These are phyloP conservation scores for Globisporangium lucens DNA, from an alignment of 352 stramenopile species.

Conservation along the genomic window DNA sequence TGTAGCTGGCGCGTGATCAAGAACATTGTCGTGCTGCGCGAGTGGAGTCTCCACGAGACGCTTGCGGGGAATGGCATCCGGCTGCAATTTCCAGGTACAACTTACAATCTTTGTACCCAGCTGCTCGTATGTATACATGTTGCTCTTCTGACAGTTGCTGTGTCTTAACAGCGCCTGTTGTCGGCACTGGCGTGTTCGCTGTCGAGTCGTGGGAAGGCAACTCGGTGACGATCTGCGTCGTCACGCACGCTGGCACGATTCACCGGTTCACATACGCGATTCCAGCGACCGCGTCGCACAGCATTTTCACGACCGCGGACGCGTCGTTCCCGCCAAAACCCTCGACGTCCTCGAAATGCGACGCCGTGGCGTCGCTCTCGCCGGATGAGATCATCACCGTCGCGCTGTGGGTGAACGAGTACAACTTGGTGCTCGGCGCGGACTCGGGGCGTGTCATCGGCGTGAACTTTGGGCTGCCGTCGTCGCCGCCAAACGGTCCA, in stretches of 20 bases:
- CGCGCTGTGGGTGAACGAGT: constrained; percentile 74
- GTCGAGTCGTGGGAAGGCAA: constrained; percentile 64
- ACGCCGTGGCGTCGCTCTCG: constrained; percentile 47
- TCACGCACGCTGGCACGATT: constrained; percentile 66
- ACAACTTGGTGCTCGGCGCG: constrained; percentile 65
- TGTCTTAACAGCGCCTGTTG: constrained; percentile 33
- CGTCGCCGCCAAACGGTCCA: constrained; percentile 12
- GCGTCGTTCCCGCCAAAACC: constrained; percentile 41
- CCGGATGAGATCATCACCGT: constrained; percentile 59
- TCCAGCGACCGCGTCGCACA: constrained; percentile 24
- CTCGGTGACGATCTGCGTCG: constrained; percentile 53
- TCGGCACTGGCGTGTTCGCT: constrained; percentile 50
- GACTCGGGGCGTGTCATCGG: constrained; percentile 58
- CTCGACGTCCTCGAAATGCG: constrained; percentile 30
- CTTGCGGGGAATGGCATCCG: constrained; percentile 53
- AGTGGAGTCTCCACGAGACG: constrained; percentile 68
- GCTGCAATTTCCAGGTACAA: constrained; percentile 48
- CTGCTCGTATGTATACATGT: background rate
- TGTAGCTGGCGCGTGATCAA: constrained; percentile 67
- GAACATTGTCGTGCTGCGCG: constrained; percentile 67
- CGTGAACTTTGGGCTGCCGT: constrained; percentile 67
- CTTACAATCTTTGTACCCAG: background rate
- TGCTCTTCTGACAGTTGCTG: background rate
- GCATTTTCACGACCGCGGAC: constrained; percentile 56
- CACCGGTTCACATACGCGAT: constrained; percentile 66